Evolutionary conservation across 495 filamentous ascomycete genomes (phyloP), one percentile per base, ranked within the genome.

Genomic region (Penicillium tannophilum): DNA sequence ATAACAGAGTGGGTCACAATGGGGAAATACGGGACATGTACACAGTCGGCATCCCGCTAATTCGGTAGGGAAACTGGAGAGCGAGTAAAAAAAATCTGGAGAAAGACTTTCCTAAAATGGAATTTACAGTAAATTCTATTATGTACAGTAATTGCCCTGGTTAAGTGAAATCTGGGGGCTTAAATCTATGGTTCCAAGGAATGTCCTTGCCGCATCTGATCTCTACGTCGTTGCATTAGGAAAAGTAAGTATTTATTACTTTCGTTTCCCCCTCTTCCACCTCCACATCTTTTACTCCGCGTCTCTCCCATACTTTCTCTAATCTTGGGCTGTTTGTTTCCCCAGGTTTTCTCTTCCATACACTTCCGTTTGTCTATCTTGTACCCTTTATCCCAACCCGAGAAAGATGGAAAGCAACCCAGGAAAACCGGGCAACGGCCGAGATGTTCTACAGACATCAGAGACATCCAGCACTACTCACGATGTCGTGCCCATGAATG

Each of bases 381-480:
- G 33, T 36, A 36, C 33, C 33, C 33, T 35, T 28, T 5, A 35
- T 8, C 33, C 12, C 12, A 36, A 11, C 4, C 10, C 4, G 33
- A 3, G 10, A 14, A 14, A 36, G 33, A 65, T 64, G 65, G 50
- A 61, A n/a, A 60, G 17, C 48, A 51, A 60, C 5, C 51, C 64
- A 24, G 67, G 59, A 36, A 72, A 63, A 26, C 44, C 60, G 48
- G 60, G 63, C 23, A 56, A 48, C 5, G 57, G 46, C 36, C 56
- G 60, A 11, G 75, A 78, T 46, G 72, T 66, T n/a, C 52, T 67
- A 6, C 68, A 65, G 19, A 61, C 71, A 14, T 74, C 72, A 1
- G 74, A 75, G 52, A 63, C 66, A 11, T 78, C 74, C 4, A 73
- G 73, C 42, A 61, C 72, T 10, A 72, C 74, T 17, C 72, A 76